Evolutionary conservation across 1,139 yeast species (phyloP).

Genomic region (Blastobotrys niveus): DNA sequence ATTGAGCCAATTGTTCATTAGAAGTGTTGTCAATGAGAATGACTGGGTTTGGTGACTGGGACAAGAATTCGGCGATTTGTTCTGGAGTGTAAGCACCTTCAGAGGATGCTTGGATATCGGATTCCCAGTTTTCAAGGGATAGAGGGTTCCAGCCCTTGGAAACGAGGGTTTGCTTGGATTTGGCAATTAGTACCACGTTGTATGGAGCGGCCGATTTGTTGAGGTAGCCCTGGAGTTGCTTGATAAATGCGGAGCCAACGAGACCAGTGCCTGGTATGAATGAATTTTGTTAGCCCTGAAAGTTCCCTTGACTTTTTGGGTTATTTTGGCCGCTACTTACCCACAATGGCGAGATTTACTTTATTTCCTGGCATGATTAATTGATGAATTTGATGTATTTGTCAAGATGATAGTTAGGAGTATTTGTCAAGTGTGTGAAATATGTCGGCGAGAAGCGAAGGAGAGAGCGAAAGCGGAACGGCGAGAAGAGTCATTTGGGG

Average conservation of each 20-base stretch:
- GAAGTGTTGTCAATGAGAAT: conserved; percentile 93
- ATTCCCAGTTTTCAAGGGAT: conserved; percentile 54
- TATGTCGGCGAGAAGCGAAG: too few relatives aligned
- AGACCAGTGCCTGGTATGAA: conserved; percentile 65
- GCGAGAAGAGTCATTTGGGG: too few relatives aligned
- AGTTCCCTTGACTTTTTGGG: conserved; percentile 1
- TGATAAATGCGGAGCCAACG: conserved; percentile 87
- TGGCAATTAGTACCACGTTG: conserved; percentile 76
- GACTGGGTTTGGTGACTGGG: conserved; percentile 64
- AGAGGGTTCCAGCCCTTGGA: conserved; percentile 67
- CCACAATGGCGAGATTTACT: conserved; percentile 76
- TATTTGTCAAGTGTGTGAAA: background rate
- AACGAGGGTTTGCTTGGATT: conserved; percentile 61
- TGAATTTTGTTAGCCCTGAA: background rate
- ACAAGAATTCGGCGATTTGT: conserved; percentile 57
- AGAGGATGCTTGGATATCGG: conserved; percentile 41
- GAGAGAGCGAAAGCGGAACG: too few relatives aligned
- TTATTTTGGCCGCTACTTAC: too few relatives aligned
- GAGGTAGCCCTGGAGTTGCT: conserved; percentile 52
- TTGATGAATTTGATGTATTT: background rate
- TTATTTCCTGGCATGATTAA: conserved; percentile 5
- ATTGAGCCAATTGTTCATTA: conserved; percentile 64
- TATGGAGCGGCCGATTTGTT: conserved; percentile 40
- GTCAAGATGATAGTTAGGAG: background rate
- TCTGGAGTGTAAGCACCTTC: conserved; percentile 49